These are phyloP conservation scores for Diaporthe longicolla DNA, from an alignment of 2,329 filamentous ascomycete species.

Conservation along the genomic window DNA sequence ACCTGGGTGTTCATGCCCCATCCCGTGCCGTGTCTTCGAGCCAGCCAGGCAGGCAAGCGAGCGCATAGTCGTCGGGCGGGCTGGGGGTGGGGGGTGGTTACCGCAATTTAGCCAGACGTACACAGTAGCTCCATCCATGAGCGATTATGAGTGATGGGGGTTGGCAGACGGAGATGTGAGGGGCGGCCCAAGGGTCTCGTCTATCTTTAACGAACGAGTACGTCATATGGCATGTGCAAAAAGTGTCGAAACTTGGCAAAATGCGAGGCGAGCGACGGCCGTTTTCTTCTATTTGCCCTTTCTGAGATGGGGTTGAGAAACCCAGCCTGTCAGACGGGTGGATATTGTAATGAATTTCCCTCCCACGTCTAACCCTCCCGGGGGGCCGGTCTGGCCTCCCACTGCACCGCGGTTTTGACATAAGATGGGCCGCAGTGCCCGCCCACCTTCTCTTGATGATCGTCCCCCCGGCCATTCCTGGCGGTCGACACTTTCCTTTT, in stretches of 20 bases:
- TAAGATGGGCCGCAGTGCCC: conserved; percentile 32
- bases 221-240: conserved; percentile 34
- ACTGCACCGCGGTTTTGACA: neutral
- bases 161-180: neutral
- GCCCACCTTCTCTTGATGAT: conserved; percentile 1
- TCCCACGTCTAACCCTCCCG: conserved; percentile 9
- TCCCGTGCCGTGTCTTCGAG: neutral
- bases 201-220: conserved; percentile 25
- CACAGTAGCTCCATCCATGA: no score
- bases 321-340: conserved; percentile 24
- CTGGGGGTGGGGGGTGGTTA: neutral
- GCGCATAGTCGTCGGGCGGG: neutral
- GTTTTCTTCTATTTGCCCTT: neutral
- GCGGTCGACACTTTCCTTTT: conserved; percentile 13
- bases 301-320: neutral
- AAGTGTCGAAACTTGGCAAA: neutral
- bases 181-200: conserved; percentile 5
- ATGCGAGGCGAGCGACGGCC: neutral
- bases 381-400: conserved; percentile 14
- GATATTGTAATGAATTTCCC: conserved; percentile 23
- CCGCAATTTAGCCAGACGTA: conserved; percentile 2
- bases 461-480: neutral
- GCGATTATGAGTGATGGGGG: neutral
- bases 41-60: no score
- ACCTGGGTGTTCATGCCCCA: neutral